Base-by-base conservation (phyloP, 2,329 filamentous ascomycete species). In the Nannizzia gypsea region DNA sequence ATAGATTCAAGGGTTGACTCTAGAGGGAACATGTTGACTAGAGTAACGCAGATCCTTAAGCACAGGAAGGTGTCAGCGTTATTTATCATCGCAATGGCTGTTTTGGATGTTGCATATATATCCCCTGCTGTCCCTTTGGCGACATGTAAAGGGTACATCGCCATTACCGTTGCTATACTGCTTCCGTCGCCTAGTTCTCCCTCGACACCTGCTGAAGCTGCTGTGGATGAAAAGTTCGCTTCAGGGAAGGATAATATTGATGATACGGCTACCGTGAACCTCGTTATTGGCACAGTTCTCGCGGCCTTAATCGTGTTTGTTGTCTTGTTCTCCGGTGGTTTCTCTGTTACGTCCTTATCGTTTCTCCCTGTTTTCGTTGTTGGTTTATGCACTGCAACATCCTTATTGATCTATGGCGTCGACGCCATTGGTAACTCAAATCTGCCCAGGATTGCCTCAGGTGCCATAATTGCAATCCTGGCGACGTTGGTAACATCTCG, bases 251-350 rank as follows among this genome's bases (percentile, higher is more conserved):
- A 22, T 38, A 36, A 28, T 38, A 24, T 38, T 2, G 54, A 38
- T n/a, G 15, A 40, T 17, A 9, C 36, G 9, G 28, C 54, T 20
- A 36, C 54, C 6, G 36, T 38, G 26, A 36, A 56, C 13, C 15
- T 56, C n/a, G 31, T 20, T 22, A 28, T 40, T 8, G 54, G 54
- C 17, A 24, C 20, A 17, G n/a, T 40, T 3, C 36, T 56, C 9
- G 54, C 28, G 13, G 31, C 20, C 28, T 80, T 81, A 62, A 50
- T 76, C 26, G 74, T 77, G 20, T 67, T 83, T 58, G 63, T 74
- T 38, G 62, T 71, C 17, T 9, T 56, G 13, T 38, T 56, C 11
- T 38, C 22, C 1, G 54, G 28, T 2, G 20, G 15, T 24, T 13
- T 55, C 48, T 1, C 28, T 46, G 36, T 48, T 17, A 31, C 20